Conservation (phyloP, 148 eudicot species). For the Hydrangea macrophylla region DNA sequence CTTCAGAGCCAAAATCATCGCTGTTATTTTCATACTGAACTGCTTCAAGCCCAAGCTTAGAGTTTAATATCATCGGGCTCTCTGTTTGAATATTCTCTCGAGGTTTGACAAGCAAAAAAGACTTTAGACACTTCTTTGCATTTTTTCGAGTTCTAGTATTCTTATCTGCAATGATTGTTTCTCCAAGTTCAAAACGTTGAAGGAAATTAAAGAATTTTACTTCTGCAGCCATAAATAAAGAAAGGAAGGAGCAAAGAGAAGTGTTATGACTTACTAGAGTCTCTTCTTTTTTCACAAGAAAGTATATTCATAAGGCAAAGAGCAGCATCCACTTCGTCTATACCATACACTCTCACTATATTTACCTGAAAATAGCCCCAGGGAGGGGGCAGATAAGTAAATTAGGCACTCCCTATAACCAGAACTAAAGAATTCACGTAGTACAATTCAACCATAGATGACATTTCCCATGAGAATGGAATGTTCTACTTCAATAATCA, state of each 20-base stretch:
- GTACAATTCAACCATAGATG: not conserved
- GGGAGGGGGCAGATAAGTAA: not conserved
- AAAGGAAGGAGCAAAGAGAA: conserved; percentile 1
- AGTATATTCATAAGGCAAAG: conserved; percentile 35
- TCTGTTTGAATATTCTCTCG: conserved; percentile 6
- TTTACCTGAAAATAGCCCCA: no score
- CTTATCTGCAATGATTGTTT: conserved; percentile 23
- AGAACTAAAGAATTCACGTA: not conserved
- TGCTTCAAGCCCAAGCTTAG: conserved; percentile 5
- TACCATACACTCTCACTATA: conserved; percentile 46
- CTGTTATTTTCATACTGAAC: conserved; percentile 20
- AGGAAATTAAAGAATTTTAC: not conserved
- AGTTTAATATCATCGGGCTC: conserved; percentile 1
- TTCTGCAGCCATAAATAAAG: not conserved
- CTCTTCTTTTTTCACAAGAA: conserved; percentile 18
- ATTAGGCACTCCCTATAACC: not conserved
- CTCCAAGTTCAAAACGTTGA: not conserved
- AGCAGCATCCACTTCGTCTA: conserved; percentile 45
- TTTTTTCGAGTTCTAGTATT: conserved; percentile 23
- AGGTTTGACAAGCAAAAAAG: conserved; percentile 19
- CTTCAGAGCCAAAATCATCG: conserved; percentile 20
- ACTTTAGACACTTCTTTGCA: conserved; percentile 23
- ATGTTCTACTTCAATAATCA: no score
- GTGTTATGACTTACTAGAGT: conserved; percentile 20
- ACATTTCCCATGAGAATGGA: no score